phyloP scores from a whole-genome alignment of 2,329 filamentous ascomycete species.

The Mariannaea sp. region DNA sequence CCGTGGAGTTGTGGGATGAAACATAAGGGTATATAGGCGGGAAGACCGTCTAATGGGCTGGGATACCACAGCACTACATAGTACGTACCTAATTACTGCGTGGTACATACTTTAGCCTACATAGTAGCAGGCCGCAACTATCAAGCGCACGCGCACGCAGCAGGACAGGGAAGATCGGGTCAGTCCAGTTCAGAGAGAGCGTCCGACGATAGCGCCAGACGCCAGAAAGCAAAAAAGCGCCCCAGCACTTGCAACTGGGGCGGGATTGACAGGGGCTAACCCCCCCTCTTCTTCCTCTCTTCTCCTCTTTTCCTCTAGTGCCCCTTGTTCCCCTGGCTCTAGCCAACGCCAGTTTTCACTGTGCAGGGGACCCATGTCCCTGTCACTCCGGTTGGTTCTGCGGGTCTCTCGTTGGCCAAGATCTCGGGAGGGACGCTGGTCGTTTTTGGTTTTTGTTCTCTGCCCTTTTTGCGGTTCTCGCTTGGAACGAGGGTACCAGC shows the following conservation, averaged over 20 bases:
- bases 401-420: slow-evolving; percentile 11
- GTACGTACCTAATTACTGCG: too few relatives aligned
- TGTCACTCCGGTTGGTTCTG: background rate
- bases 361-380: slow-evolving; percentile 1
- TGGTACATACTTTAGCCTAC: too few relatives aligned
- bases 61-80: background rate
- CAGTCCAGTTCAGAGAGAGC: background rate
- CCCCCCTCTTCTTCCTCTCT: too few relatives aligned
- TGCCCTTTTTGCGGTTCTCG: background rate
- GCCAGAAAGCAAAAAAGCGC: background rate
- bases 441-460: background rate
- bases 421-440: slow-evolving; percentile 3
- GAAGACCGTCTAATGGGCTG: background rate
- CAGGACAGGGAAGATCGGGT: background rate
- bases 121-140: too few relatives aligned
- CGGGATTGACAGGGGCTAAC: too few relatives aligned
- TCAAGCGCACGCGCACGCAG: too few relatives aligned
- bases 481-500: too few relatives aligned
- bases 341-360: background rate
- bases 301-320: background rate
- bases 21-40: slow-evolving; percentile 35
- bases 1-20: slow-evolving; percentile 31
- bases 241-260: background rate
- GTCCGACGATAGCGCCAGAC: background rate
- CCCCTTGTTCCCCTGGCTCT: background rate